phyloP scores from a whole-genome alignment of 2,329 filamentous ascomycete species.

The Coleophoma crateriformis region DNA sequence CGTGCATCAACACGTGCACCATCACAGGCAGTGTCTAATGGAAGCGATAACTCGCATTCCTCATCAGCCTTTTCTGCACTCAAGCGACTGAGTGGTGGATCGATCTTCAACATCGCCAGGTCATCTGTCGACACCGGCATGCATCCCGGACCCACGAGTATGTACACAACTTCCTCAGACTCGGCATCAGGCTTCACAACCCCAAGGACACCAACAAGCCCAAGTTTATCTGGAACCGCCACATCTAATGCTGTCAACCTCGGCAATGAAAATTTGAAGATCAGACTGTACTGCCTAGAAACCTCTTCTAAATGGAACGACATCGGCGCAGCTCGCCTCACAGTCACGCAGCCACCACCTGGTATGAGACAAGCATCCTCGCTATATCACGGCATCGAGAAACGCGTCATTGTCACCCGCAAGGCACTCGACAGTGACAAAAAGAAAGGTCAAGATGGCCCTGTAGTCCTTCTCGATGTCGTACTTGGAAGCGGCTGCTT shows the following conservation, averaged over 20 bases:
- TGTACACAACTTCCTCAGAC: slow-evolving; percentile 52
- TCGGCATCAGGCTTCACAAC: slow-evolving; percentile 29
- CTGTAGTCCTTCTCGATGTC: slow-evolving; percentile 8
- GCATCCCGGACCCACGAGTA: slow-evolving; percentile 36
- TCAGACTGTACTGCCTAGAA: slow-evolving; percentile 79
- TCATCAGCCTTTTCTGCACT: slow-evolving; percentile 71
- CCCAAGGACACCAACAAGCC: slow-evolving; percentile 18
- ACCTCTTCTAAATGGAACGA: slow-evolving; percentile 81
- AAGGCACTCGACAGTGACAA: slow-evolving; percentile 39
- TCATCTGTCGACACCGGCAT: slow-evolving; percentile 58
- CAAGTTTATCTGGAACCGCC: slow-evolving; percentile 17
- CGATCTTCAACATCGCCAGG: slow-evolving; percentile 75
- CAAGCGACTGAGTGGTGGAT: slow-evolving; percentile 66
- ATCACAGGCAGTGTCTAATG: slow-evolving; percentile 54
- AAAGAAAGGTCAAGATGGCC: slow-evolving; percentile 2
- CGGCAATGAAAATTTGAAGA: slow-evolving; percentile 75
- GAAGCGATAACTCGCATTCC: slow-evolving; percentile 70
- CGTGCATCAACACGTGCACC: slow-evolving; percentile 56
- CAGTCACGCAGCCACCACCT: slow-evolving; percentile 70
- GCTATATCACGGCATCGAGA: slow-evolving; percentile 66
- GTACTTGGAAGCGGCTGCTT: slow-evolving; percentile 13
- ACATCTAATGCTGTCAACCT: slow-evolving; percentile 46
- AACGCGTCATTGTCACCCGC: slow-evolving; percentile 77
- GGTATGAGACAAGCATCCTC: slow-evolving; percentile 53
- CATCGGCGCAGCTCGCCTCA: slow-evolving; percentile 77